Evolutionary conservation across 129 eudicot species (phyloP).

Genomic region (Sambucus nigra): DNA sequence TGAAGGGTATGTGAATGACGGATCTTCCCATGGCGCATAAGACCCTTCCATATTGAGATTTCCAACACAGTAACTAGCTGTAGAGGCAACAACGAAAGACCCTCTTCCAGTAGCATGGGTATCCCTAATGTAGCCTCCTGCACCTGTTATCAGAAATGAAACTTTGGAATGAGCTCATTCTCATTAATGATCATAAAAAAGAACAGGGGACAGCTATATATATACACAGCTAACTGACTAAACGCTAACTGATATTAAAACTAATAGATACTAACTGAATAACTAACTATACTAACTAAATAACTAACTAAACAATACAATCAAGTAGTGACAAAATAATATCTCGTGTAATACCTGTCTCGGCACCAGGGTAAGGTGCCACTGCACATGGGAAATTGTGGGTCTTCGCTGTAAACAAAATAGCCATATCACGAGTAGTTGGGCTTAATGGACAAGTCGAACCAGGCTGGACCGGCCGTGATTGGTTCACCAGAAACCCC

Average conservation of each 20-base stretch:
- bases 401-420: constrained; percentile 88
- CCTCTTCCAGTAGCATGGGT: constrained; percentile 95
- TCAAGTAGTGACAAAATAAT: too few relatives aligned
- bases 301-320: too few relatives aligned
- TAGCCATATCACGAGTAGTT: constrained; percentile 52
- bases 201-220: too few relatives aligned
- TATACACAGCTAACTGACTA: too few relatives aligned
- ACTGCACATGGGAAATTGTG: constrained; percentile 98
- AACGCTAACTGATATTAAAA: too few relatives aligned
- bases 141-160: too few relatives aligned
- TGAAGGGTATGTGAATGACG: constrained; percentile 41
- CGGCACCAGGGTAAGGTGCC: constrained; percentile 98
- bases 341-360: too few relatives aligned
- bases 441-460: constrained; percentile 47
- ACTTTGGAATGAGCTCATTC: too few relatives aligned
- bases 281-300: too few relatives aligned
- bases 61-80: constrained; percentile 62
- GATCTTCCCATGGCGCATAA: constrained; percentile 67
- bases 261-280: too few relatives aligned
- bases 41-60: constrained; percentile 48
- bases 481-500: constrained; percentile 72
- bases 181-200: too few relatives aligned
- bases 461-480: constrained; percentile 70
- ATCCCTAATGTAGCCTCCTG: constrained; percentile 86
- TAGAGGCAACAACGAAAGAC: constrained; percentile 77